Base-by-base conservation (phyloP, 148 eudicot species). In the Fallopia convolvulus region DNA sequence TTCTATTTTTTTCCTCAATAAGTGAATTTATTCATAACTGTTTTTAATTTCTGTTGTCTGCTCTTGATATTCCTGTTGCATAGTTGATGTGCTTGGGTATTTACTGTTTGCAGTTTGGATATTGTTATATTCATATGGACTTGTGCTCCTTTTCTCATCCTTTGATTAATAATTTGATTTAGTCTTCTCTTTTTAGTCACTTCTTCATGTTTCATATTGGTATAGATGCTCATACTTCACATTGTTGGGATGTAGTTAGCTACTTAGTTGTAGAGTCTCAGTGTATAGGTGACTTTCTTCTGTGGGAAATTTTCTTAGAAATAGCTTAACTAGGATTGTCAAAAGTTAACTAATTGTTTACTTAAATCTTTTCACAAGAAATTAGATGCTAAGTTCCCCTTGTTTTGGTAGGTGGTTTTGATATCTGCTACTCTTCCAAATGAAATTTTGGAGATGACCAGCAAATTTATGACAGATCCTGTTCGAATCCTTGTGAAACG, bases 371-470 rank as follows among this genome's bases (percentile, higher is more conserved):
- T 26, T 4, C 39, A 6, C 5, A 21, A 23, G 9, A 10, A 60
- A 60, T 12, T 63, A 32, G 42, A 66, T 33, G 72, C 72, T 66
- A 14, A 32, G 10, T 14, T 15, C 14, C 10, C 4, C 42, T 63
- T 33, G 8, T 66, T 33, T 13, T 77, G 82, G 74, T 80, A 94
- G 99, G 97, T 90, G 78, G 92, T 88, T 78, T 82, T 94, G 87
- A 92, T 94, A 46, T 94, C 99, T 82, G 97, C 99, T 55, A 94
- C 99, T 8, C 97, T 94, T 77, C 99, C 99, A 63, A 94, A 94
- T 87, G 99, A 94, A 82, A 94, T 94, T 82, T 60, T 94, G 85
- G 99, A 94, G 94, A 94, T 94, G 0, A 92, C 99, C 70, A 89
- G 87, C 89, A 94, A 94, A 80, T 94, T 94, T 80, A 94, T 94